Evolutionary conservation across 805 yeast genomes (phyloP), one percentile per base, ranked within the genome.

Genomic region (Hanseniaspora valbyensis): DNA sequence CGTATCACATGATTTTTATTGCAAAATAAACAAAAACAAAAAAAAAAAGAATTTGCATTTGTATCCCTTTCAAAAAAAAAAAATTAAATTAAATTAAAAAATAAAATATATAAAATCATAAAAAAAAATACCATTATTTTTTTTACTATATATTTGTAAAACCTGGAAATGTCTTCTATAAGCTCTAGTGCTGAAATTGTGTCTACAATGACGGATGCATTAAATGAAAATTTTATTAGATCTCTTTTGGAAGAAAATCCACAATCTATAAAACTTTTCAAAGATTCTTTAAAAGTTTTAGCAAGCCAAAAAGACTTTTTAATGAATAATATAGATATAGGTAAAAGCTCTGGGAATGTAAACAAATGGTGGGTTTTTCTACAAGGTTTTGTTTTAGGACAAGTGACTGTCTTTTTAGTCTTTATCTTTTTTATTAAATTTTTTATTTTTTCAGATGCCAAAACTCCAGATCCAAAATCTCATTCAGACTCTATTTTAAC

Each of bases 381-480:
- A 0, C 85, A 82, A 56, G 94, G 94, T 1, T 68, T 84, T 13
- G 66, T 83, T 1, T 53, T 83, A 2, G 94, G 94, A 0, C 92
- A 84, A 59, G 57, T 81, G 14, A 80, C 86, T 57, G 87, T 84
- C 10, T 74, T 84, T 40, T 56, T 81, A 1, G 70, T 81, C 12
- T 64, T 83, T 34, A 71, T 75, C 3, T 72, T 82, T 30, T 82
- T 84, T 60, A 76, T 83, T 54, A 79, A 78, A 64, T 83, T 82
- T 63, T 84, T 84, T 59, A 81, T 84, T 0, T 84, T 84, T 60
- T 79, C 85, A 43, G 92, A 83, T 49, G 68, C 78, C 1, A 61
- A 61, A 42, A 53, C 65, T 4, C 57, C 54, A 9, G 64, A 73
- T 42, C 68, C 62, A 8, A 44, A 30, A 39, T 57, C 58, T 19